Evolutionary conservation across 495 filamentous ascomycete species (phyloP).

Genomic region (Xylaria sp.): DNA sequence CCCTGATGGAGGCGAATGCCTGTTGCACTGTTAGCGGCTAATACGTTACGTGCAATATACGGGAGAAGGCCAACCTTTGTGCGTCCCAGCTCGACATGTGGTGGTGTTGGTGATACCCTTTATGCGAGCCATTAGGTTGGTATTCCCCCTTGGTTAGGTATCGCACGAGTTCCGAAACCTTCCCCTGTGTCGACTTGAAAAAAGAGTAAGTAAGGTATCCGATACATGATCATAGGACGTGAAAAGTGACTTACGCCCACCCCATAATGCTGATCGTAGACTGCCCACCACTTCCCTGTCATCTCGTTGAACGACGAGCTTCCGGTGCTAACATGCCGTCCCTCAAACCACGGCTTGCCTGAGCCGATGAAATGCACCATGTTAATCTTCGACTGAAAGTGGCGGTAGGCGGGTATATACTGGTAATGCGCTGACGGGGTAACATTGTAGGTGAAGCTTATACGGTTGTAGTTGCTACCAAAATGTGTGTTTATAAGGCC

Average conservation of each 20-base stretch:
- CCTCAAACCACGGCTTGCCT: constrained; percentile 86
- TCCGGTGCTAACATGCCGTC: constrained; percentile 63
- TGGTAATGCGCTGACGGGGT: constrained; percentile 95
- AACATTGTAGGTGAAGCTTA: constrained; percentile 96
- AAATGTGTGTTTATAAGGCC: constrained; percentile 96
- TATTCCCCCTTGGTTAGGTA: constrained; percentile 62
- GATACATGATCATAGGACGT: neutral
- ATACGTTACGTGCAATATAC: neutral
- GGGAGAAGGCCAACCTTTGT: constrained; percentile 43
- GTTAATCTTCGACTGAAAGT: constrained; percentile 86
- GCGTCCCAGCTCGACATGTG: constrained; percentile 49
- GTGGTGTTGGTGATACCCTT: constrained; percentile 27
- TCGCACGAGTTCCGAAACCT: constrained; percentile 51
- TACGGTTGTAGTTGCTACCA: constrained; percentile 75
- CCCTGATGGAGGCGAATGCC: constrained; percentile 74
- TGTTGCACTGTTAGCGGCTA: constrained; percentile 45
- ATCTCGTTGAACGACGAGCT: constrained; percentile 79
- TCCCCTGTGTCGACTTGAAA: constrained; percentile 18
- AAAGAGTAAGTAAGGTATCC: constrained; percentile 6
- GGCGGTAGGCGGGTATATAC: constrained; percentile 90
- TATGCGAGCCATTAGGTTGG: constrained; percentile 47
- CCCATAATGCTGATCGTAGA: constrained; percentile 86
- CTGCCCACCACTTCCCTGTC: constrained; percentile 84
- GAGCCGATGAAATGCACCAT: constrained; percentile 93
- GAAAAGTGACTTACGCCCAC: constrained; percentile 53